A percentile compares a stretch with the other conserved stretches of the same genome.
phyloP scores from a whole-genome alignment of 2,329 filamentous ascomycete genomes.

The Stachybotrys chartarum region DNA sequence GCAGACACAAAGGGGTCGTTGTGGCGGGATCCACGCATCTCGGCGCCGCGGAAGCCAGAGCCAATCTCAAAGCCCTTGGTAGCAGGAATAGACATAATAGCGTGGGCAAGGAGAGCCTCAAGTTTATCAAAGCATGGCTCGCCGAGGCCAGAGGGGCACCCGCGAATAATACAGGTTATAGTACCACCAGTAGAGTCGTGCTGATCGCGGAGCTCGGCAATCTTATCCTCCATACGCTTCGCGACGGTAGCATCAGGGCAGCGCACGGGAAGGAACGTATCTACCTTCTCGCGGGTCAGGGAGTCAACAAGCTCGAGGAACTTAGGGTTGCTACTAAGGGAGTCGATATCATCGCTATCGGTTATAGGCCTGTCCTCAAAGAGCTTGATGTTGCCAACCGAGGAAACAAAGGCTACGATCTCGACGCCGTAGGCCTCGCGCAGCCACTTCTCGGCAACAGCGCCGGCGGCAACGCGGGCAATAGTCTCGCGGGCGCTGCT shows the following conservation, averaged over 20 bases:
- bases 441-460: conserved; percentile 91
- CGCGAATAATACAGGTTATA: conserved; percentile 88
- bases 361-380: conserved; percentile 9
- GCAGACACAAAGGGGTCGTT: conserved; percentile 59
- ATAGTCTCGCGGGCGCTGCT: conserved; percentile 95
- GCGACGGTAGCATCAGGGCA: conserved; percentile 66
- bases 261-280: conserved; percentile 68
- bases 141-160: conserved; percentile 76
- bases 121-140: conserved; percentile 96
- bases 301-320: conserved; percentile 69
- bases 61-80: conserved; percentile 96
- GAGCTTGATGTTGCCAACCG: conserved; percentile 56
- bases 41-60: conserved; percentile 81
- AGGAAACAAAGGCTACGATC: conserved; percentile 85
- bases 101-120: conserved; percentile 84
- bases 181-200: conserved; percentile 91
- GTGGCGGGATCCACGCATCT: conserved; percentile 81
- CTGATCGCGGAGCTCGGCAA: conserved; percentile 69
- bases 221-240: conserved; percentile 68
- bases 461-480: conserved; percentile 82
- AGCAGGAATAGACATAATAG: conserved; percentile 91
- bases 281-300: conserved; percentile 70
- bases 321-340: conserved; percentile 66
- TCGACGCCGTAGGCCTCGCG: conserved; percentile 74
- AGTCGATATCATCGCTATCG: conserved; percentile 10